Percentiles rank a stretch among this genome's conserved stretches.
Conservation (phyloP, 306 rosid genomes). For the Vigna unguiculata region DNA sequence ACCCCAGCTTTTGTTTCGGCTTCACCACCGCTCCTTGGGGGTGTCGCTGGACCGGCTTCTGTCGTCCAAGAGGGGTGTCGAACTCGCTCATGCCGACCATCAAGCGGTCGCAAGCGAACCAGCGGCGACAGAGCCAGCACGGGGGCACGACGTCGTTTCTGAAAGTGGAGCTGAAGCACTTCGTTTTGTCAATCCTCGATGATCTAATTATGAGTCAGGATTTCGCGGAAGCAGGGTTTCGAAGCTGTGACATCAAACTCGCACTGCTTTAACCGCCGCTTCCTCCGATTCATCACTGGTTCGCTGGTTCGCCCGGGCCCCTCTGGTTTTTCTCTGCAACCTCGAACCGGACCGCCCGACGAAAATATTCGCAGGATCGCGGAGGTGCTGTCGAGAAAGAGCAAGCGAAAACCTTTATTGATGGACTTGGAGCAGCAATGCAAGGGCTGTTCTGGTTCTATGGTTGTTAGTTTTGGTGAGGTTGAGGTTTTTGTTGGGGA, state of each 20-base stretch:
- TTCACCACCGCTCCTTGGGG: slow-evolving; percentile 76
- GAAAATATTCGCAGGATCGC: slow-evolving; percentile 72
- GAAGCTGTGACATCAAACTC: slow-evolving; percentile 74
- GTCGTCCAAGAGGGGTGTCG: slow-evolving; percentile 55
- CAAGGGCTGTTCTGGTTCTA: neutral
- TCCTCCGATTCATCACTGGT: slow-evolving; percentile 37
- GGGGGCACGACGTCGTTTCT: slow-evolving; percentile 54
- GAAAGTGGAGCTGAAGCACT: slow-evolving; percentile 74
- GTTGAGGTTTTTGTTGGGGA: slow-evolving; percentile 56
- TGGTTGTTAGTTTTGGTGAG: slow-evolving; percentile 68
- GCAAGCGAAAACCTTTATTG: slow-evolving; percentile 66
- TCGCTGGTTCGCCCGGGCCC: slow-evolving; percentile 56
- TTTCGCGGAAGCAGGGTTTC: slow-evolving; percentile 79
- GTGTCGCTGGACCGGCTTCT: slow-evolving; percentile 83
- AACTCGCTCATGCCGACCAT: slow-evolving; percentile 94
- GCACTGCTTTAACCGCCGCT: slow-evolving; percentile 74
- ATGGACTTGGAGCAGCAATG: slow-evolving; percentile 69
- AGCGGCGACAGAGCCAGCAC: slow-evolving; percentile 62
- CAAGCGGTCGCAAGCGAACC: slow-evolving; percentile 90
- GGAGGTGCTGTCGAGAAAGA: slow-evolving; percentile 55
- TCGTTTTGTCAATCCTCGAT: slow-evolving; percentile 79
- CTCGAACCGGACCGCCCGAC: slow-evolving; percentile 66
- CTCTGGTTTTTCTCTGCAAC: slow-evolving; percentile 72
- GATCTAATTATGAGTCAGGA: slow-evolving; percentile 95
- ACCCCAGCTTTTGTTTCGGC: too few relatives aligned